Evolutionary conservation across 352 stramenopile species (phyloP).

Genomic region (Globisporangium emineosum): DNA sequence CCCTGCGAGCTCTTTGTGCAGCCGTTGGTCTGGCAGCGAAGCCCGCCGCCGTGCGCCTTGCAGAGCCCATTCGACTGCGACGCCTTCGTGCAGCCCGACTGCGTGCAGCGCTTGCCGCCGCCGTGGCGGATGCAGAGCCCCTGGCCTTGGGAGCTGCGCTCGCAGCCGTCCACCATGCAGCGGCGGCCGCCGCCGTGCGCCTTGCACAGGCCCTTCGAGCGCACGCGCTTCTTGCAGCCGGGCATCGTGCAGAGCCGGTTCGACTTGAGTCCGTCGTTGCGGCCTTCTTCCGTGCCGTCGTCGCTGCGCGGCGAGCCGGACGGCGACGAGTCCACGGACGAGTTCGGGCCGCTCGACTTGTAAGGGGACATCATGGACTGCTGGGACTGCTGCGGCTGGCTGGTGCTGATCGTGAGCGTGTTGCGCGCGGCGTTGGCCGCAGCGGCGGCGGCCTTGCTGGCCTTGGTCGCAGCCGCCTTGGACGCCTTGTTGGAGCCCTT

Average conservation of each 20-base stretch:
- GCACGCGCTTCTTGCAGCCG: conserved; percentile 12
- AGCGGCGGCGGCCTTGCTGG: conserved; percentile 13
- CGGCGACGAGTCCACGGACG: conserved; percentile 17
- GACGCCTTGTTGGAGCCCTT: not conserved
- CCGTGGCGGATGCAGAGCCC: conserved; percentile 19
- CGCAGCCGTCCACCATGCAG: conserved; percentile 12
- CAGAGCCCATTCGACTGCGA: conserved; percentile 19
- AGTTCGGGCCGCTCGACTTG: conserved; percentile 13
- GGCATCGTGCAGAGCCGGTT: conserved; percentile 9
- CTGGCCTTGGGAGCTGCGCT: conserved; percentile 15
- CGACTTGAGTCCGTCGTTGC: conserved; percentile 63
- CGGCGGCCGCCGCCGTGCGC: conserved; percentile 14
- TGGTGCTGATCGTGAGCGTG: conserved; percentile 19
- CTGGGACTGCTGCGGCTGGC: not conserved
- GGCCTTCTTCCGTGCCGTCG: conserved; percentile 20
- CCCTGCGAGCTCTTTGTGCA: conserved; percentile 16
- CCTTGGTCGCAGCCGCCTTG: conserved; percentile 1
- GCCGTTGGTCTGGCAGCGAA: conserved; percentile 12
- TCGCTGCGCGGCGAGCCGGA: conserved; percentile 16
- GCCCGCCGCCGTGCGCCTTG: conserved; percentile 18
- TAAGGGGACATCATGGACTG: not conserved
- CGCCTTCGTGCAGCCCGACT: conserved; percentile 10
- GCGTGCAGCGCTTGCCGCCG: conserved; percentile 15
- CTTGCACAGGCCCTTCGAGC: conserved; percentile 18
- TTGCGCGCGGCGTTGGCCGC: conserved; percentile 13